Percentiles rank a stretch among this genome's conserved stretches.
These are phyloP conservation scores for Pseudoturritis turrita DNA, from an alignment of 345 rosid species.

Conservation along the genomic window DNA sequence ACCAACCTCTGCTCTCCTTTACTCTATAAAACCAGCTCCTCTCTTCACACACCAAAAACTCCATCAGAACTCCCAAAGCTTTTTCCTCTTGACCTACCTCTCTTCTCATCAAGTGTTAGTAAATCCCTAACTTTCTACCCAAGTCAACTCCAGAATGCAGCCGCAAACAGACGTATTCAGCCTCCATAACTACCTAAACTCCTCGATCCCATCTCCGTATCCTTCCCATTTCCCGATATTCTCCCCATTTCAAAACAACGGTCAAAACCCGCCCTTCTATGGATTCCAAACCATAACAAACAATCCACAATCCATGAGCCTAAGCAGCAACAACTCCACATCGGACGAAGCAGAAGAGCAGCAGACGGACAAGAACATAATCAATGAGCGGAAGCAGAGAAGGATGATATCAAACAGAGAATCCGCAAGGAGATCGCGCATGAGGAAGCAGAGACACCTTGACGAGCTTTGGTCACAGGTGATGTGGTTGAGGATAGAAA, in stretches of 20 bases:
- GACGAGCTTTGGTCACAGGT: conserved; percentile 97
- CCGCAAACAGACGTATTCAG: conserved; percentile 39
- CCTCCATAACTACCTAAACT: conserved; percentile 32
- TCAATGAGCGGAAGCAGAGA: conserved; percentile 79
- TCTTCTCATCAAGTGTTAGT: background rate
- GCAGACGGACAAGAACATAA: conserved; percentile 40
- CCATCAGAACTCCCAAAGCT: background rate
- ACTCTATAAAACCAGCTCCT: conserved; percentile 21
- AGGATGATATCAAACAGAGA: conserved; percentile 94
- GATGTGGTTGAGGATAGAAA: conserved; percentile 73
- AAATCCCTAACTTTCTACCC: conserved; percentile 9
- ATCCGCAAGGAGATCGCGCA: conserved; percentile 85
- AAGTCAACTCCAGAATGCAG: conserved; percentile 25
- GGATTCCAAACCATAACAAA: conserved; percentile 27
- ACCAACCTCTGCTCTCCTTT: background rate
- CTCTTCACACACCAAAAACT: conserved; percentile 18
- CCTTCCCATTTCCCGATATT: conserved; percentile 35
- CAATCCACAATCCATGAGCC: conserved; percentile 40
- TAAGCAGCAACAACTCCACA: conserved; percentile 79
- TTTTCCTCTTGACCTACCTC: background rate
- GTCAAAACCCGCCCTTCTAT: conserved; percentile 24
- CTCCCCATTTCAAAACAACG: conserved; percentile 33
- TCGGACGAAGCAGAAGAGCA: conserved; percentile 86
- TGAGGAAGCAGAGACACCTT: conserved; percentile 91
- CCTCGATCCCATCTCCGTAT: conserved; percentile 38